Evolutionary conservation across 768 basidiomycete species (phyloP), one percentile per base, ranked within the genome.

Genomic region (Termitomyces sp.): DNA sequence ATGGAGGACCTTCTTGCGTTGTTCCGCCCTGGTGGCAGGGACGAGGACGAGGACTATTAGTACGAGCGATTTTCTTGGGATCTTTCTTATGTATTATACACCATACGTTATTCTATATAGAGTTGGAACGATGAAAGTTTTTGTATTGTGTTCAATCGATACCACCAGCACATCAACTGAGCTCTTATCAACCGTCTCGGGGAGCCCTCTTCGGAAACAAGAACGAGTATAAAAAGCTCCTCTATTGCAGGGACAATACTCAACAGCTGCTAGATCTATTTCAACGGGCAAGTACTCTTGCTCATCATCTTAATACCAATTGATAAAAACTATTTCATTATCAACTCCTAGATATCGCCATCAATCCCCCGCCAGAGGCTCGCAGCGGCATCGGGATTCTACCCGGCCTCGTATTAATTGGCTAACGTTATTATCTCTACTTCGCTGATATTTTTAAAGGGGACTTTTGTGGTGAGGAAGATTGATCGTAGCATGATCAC

Each of bases 1-100:
- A 76, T 94, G 73, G 87, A 94, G 26, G 95, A 98, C 59, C 79
- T 98, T 61, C 81, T 95, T 72, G 88, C 86, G 0, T 74, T 94
- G 39, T 93, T 94, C 80, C 76, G 81, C 56, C 79, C 79, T 44
- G 82, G 83, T 46, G 78, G 77, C 16, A 74, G 75, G 13, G 77
- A 86, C 47, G 87, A 51, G 26, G 50, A 87, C 20, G 86, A 87
- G 13, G 80, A 83, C 14, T 74, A 62, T 13, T 53, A 62, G 48
- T 18, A 27, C 33, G 44, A 47, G 24, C 34, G 13, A 33, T 57
- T 40, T 58, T 58, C 44, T 47, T 27, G 13, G 24, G n/a, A 44
- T 13, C 34, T 30, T 20, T 54, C 32, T 39, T 50, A n/a, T 50
- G 32, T 50, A 30, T 37, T n/a, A 40, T 55, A 55, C 36, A 50